Conservation (phyloP, 2,329 filamentous ascomycete species). For the Fusarium phyllophilum region DNA sequence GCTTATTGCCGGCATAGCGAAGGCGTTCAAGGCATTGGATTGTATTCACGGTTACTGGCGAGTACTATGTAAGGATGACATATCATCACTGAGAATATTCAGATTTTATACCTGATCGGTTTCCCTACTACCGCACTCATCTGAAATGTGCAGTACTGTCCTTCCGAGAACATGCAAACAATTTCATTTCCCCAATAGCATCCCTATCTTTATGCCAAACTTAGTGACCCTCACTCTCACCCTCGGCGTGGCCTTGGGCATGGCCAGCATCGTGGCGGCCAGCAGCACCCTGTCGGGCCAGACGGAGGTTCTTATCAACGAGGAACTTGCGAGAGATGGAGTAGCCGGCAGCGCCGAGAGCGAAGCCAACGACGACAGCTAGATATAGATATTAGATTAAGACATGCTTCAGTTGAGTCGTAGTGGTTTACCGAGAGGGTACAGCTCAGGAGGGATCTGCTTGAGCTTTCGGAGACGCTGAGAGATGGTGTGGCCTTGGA, state of each 20-base stretch:
- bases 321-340: slow-evolving; percentile 83
- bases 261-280: slow-evolving; percentile 53
- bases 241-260: slow-evolving; percentile 22
- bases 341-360: slow-evolving; percentile 83
- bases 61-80: slow-evolving; percentile 25
- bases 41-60: slow-evolving; percentile 37
- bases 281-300: slow-evolving; percentile 73
- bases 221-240: slow-evolving; percentile 48
- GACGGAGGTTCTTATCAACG: slow-evolving; percentile 91
- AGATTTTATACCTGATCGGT: slow-evolving; percentile 39
- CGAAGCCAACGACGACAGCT: slow-evolving; percentile 90
- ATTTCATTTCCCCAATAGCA: slow-evolving; percentile 25
- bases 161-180: slow-evolving; percentile 29
- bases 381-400: slow-evolving; percentile 41
- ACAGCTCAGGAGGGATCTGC: slow-evolving; percentile 92
- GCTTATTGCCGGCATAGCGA: slow-evolving; percentile 55
- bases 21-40: slow-evolving; percentile 53
- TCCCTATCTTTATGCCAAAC: slow-evolving; percentile 14
- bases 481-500: slow-evolving; percentile 90
- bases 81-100: slow-evolving; percentile 40
- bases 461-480: slow-evolving; percentile 91
- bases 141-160: slow-evolving; percentile 43
- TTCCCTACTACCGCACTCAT: slow-evolving; percentile 38
- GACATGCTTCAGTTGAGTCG: slow-evolving; percentile 26
- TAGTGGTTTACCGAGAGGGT: slow-evolving; percentile 80